Base-by-base conservation (phyloP, 345 rosid genomes). In the Bruguiera parviflora region DNA sequence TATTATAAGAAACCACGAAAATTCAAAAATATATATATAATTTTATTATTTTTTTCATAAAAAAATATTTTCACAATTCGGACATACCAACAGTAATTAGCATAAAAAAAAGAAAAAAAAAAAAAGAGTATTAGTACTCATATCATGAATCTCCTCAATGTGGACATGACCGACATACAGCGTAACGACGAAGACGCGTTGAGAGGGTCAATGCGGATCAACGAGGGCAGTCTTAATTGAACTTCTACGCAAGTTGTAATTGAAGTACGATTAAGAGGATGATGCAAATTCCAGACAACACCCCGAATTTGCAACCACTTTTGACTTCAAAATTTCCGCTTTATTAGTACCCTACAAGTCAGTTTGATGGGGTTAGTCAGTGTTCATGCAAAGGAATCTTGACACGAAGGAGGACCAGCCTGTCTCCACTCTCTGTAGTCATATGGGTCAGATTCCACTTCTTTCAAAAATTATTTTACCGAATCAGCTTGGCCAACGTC, bases 321-420 rank as follows among this genome's bases (percentile, higher is more conserved):
- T 74, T 64, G 71, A 59, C 65, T 63, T 31, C 8, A 55, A 37
- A 35, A 64, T 74, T 53, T 32, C 53, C 66, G 64, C 61, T 11
- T 15, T 43, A 6, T 6, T 51, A 61, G 39, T 49, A 20, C 64
- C 64, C 61, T 37, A 16, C 63, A 66, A 6, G 4, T 21, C 8
- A 53, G n/a, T 2, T 53, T 53, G 8, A 0, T n/a, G 57, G 7
- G 10, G 25, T 39, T 39, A 39, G 15, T 15, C 11, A 39, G 47
- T 39, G 49, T 13, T 43, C 18, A 11, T 43, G 49, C 49, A 13
- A 64, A 60, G 72, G 70, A 74, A 71, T 72, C 66, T 77, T 67
- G 84, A 70, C 81, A 71, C n/a, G 66, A 24, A 55, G 63, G 64
- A 52, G 68, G 64, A 62, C 75, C 79, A 77, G 73, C 43, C 73